These are phyloP conservation scores for Cephalotrichum gorgonifer DNA, from an alignment of 2,329 filamentous ascomycete genomes.

Conservation along the genomic window DNA sequence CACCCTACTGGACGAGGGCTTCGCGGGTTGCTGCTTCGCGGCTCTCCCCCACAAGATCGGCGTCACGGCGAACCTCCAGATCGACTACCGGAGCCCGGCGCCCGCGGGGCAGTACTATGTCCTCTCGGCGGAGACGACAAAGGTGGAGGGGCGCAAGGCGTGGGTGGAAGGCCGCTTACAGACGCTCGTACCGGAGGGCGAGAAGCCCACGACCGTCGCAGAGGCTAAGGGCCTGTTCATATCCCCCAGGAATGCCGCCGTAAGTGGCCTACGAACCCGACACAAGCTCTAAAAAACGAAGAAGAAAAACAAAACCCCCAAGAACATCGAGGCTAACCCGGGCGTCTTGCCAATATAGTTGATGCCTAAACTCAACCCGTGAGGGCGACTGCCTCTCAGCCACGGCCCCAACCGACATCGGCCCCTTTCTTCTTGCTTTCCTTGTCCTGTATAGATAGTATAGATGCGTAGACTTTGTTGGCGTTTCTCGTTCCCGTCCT, in stretches of 20 bases:
- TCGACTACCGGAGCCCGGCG: constrained; percentile 75
- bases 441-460: neutral
- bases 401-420: neutral
- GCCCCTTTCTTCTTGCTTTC: neutral
- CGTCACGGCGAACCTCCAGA: constrained; percentile 75
- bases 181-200: constrained; percentile 51
- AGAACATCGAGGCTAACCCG: neutral
- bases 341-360: constrained; percentile 7
- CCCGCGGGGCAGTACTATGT: constrained; percentile 68
- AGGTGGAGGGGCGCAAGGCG: constrained; percentile 85
- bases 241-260: constrained; percentile 73
- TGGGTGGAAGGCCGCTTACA: constrained; percentile 87
- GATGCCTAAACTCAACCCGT: constrained; percentile 12
- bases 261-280: constrained; percentile 31
- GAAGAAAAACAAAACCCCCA: neutral
- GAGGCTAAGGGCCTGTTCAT: constrained; percentile 83
- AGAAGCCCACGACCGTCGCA: constrained; percentile 59
- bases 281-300: no score
- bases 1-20: constrained; percentile 84
- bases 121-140: constrained; percentile 67
- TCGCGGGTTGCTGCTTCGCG: constrained; percentile 80
- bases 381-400: neutral
- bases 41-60: constrained; percentile 78
- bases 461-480: neutral
- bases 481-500: neutral